Evolutionary conservation across 106 monocot genomes (phyloP).

Genomic region (Gastrodia elata): DNA sequence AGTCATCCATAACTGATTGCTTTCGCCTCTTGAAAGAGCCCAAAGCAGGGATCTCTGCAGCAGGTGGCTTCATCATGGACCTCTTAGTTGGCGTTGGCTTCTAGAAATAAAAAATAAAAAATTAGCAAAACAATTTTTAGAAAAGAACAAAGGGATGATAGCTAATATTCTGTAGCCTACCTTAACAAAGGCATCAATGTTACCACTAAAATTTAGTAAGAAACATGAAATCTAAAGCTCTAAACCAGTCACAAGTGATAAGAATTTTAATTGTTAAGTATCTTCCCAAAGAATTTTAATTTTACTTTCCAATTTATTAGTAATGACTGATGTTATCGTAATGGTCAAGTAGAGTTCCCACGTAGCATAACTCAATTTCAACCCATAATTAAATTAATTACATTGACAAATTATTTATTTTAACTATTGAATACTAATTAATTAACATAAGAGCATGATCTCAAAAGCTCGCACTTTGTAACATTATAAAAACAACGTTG

Average conservation of each 20-base stretch:
- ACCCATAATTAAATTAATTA: too few species aligned
- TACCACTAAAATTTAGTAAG: neutral
- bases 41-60: conserved; percentile 39
- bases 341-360: too few species aligned
- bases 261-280: too few species aligned
- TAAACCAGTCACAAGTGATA: too few species aligned
- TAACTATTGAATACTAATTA: neutral
- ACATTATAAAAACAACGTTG: neutral
- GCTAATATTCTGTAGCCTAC: neutral
- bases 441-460: neutral
- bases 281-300: too few species aligned
- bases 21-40: conserved; percentile 46
- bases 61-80: conserved; percentile 27
- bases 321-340: too few species aligned
- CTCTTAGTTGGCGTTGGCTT: conserved; percentile 43
- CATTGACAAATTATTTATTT: too few species aligned
- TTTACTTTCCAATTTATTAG: too few species aligned
- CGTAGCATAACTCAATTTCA: too few species aligned
- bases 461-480: neutral
- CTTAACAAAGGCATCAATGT: neutral
- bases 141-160: neutral
- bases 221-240: neutral
- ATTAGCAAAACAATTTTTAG: neutral
- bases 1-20: conserved; percentile 48
- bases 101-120: conserved; percentile 10